Conservation (phyloP, 305 asterid species). For the Lippia alba region DNA sequence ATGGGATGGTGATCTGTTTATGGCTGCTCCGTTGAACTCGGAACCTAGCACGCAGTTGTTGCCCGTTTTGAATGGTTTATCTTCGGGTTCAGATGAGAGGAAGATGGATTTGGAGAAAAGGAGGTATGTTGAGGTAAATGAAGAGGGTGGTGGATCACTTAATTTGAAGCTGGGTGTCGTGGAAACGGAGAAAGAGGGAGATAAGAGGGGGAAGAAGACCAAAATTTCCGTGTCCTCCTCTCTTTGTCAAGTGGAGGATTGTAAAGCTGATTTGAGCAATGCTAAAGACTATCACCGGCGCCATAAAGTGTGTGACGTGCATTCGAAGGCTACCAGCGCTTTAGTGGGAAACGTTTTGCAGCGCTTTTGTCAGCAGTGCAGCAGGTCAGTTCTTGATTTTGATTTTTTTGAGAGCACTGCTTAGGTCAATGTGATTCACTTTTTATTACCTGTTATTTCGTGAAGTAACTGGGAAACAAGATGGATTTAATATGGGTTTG, state of each 20-base stretch:
- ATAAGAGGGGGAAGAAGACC: conserved; percentile 68
- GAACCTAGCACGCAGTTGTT: conserved; percentile 63
- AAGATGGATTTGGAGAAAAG: conserved; percentile 81
- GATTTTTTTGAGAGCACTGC: not conserved
- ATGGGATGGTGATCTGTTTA: conserved; percentile 90
- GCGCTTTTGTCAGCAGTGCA: conserved; percentile 97
- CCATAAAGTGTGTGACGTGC: conserved; percentile 90
- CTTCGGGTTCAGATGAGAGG: conserved; percentile 55
- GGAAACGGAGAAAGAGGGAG: conserved; percentile 56
- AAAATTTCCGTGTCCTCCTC: conserved; percentile 56
- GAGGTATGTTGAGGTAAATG: conserved; percentile 51
- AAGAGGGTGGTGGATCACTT: conserved; percentile 59
- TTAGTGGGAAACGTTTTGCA: conserved; percentile 80
- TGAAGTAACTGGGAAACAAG: not conserved
- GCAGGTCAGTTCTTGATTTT: conserved; percentile 64
- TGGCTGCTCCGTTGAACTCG: conserved; percentile 64
- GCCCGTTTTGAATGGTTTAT: conserved; percentile 42
- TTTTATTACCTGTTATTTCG: not conserved
- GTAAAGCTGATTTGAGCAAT: conserved; percentile 72
- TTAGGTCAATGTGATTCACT: not conserved
- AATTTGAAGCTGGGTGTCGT: conserved; percentile 68
- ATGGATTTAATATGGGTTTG: conserved; percentile 24
- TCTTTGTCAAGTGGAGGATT: conserved; percentile 91
- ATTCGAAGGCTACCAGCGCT: conserved; percentile 82
- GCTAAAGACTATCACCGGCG: conserved; percentile 90